Evolutionary conservation across 768 basidiomycete species (phyloP), one percentile per base, ranked within the genome.

Genomic region (Collybia sordida): DNA sequence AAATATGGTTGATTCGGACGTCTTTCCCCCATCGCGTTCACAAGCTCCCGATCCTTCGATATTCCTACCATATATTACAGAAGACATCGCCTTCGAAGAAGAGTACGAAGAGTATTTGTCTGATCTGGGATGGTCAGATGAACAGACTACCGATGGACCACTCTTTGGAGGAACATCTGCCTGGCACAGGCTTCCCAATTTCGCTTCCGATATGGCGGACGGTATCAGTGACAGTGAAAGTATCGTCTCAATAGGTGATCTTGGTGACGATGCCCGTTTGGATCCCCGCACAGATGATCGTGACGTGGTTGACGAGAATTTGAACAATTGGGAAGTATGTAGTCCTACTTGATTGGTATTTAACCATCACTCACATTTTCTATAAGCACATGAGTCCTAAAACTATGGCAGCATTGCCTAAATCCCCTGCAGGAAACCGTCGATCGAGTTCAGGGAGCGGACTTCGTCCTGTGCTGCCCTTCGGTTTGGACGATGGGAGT

Each of bases 21-120:
- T 97, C 11, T 98, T 99, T 75, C 97, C 97, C 21, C 97, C 97
- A 0, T 78, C 87, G 22, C 90, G 93, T 25, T 88, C 90, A 36
- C 89, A 90, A 59, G 88, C 89, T 1, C 86, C 88, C 0, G 88
- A 92, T 63, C 83, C 88, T 9, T 85, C 83, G 12, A 86, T 88
- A 39, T 92, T 93, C 72, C 75, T 93, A 18, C 92, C 93, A 14
- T 97, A 93, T 64, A 93, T 90, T 35, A 87, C 91, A 1, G 96
- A 98, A 64, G 90, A 93, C 58, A 88, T 92, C 51, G 93, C 93
- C 0, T 95, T 94, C 57, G 95, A 98, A 61, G 92, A 93, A 62
- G 95, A 97, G 61, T 98, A 97, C 61, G 95, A 98, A 65, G 94
- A 96, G 61, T 93, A 96, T 59, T 73, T 98, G 22, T 90, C 86